Evolutionary conservation across 2,329 filamentous ascomycete species (phyloP), one percentile per base, ranked within the genome.

Genomic region (Gaeumannomyces tritici): DNA sequence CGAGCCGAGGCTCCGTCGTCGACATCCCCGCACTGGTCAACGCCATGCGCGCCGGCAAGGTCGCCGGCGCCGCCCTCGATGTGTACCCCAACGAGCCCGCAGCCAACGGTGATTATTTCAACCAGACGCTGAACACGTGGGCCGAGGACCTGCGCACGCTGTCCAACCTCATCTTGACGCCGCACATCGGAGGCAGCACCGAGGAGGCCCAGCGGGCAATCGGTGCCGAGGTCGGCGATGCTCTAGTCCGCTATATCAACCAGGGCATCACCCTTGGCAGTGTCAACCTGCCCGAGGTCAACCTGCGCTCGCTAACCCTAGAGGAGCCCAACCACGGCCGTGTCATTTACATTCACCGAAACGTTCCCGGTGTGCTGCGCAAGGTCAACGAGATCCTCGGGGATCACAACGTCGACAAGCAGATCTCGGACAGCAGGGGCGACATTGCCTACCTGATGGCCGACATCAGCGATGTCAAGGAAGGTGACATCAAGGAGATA

Each of bases 391-490:
- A 95, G 71, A 91, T 98, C 65, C 83, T 99, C 59, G 90, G 89
- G 56, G 88, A 96, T 71, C 93, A 99, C 80, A 99, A 99, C 75
- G 93, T 99, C 69, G 93, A 97, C 79, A 98, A 98, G 82, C 95
- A 99, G 78, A 98, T 96, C 80, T 95, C 91, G 60, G 95, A 98
- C 75, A 96, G 90, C 77, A 89, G 89, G 79, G 93, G 92, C 68
- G 93, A 98, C 82, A 83, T 95, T 67, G 95, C 95, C 26, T 99
- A 99, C 74, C 81, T 99, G 66, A 97, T 99, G 93, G 95, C 95
- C 9, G 95, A 99, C 78, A 89, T 99, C 70, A 96, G 91, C 77
- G 86, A 89, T 65, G 91, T 98, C 69, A 86, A 89, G 70, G 83
- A 85, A 60, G 81, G 81, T 55, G 89, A 96, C 71, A 91, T 98